phyloP scores from a whole-genome alignment of 352 stramenopile genomes.

The Phytophthora brassicae region DNA sequence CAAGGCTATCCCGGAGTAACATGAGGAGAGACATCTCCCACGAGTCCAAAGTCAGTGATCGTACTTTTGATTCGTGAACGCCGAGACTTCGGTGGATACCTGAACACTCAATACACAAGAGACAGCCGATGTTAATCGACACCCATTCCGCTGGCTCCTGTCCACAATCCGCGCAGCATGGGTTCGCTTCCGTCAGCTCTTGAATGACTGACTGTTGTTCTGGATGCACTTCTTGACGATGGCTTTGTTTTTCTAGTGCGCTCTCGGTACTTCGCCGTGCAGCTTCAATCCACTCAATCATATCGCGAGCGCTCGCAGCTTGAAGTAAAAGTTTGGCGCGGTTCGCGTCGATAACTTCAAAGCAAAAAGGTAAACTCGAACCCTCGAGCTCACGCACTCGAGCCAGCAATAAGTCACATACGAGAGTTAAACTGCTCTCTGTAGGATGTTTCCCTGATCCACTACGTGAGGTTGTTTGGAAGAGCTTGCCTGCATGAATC shows the following conservation, averaged over 20 bases:
- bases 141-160: slow-evolving; percentile 92
- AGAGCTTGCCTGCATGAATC: slow-evolving; percentile 85
- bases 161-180: slow-evolving; percentile 71
- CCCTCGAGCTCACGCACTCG: slow-evolving; percentile 63
- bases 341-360: slow-evolving; percentile 85
- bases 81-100: slow-evolving; percentile 96
- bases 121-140: slow-evolving; percentile 95
- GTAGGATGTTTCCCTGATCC: slow-evolving; percentile 56
- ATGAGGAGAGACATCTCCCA: slow-evolving; percentile 82
- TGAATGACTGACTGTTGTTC: slow-evolving; percentile 74
- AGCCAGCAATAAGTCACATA: slow-evolving; percentile 84
- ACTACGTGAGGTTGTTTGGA: slow-evolving; percentile 51
- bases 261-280: slow-evolving; percentile 78
- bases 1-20: slow-evolving; percentile 67
- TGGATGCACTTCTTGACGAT: slow-evolving; percentile 81
- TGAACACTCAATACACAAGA: slow-evolving; percentile 97
- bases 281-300: slow-evolving; percentile 83
- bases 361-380: slow-evolving; percentile 66
- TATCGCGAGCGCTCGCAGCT: slow-evolving; percentile 68
- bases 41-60: slow-evolving; percentile 89
- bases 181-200: slow-evolving; percentile 58
- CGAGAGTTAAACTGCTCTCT: slow-evolving; percentile 64
- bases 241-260: slow-evolving; percentile 81
- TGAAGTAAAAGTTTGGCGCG: slow-evolving; percentile 80
- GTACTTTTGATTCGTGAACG: slow-evolving; percentile 97